Base-by-base conservation (phyloP, 2,329 filamentous ascomycete species). In the Diatrype stigma region DNA sequence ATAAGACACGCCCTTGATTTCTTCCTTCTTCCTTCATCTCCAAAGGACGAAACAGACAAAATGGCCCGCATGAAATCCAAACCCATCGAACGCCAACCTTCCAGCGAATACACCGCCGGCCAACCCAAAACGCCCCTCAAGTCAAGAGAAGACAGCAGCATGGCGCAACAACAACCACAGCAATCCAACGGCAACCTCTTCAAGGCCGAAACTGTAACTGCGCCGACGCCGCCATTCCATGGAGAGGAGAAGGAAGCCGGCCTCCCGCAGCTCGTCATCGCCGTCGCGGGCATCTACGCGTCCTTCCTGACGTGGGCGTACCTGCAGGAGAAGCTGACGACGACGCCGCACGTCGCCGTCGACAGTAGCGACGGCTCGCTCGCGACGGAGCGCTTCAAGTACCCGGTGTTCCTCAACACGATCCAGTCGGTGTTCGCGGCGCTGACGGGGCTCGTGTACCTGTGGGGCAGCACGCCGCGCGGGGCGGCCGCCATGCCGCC, bases 291-390 rank as follows among this genome's bases (percentile, higher is more conserved):
- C 53, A 99, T 99, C 62, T 99, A 99, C 70, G 90, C 87, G 34
- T 96, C 92, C 34, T 99, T 99, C 74, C 76, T 99, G 48, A 95
- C 92, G 32, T 99, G 94, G 94, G 94, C 89, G 22, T 86, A 96
- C 58, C 87, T 99, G 54, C 94, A 99, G 78, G 94, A 99, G 72
- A 91, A 94, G 63, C 90, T 99, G 64, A 97, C 94, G 26, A 99
- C 94, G 14, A 97, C 91, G 11, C 80, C 84, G 7, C 94, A 97
- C 71, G 87, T 87, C 52, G 73, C 85, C 21, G 67, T 75, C 4
- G 70, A 78, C 34, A 17, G 34, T n/a, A n/a, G 34, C 34, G 6
- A 37, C 6, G 16, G n/a, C 52, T 73, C 85, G 22, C 67, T 75
- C 4, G 70, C 78, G 49, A 71, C 78, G 28, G 86, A 95, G 68